phyloP scores from a whole-genome alignment of 805 yeast species.

The Pichia paraexigua region DNA sequence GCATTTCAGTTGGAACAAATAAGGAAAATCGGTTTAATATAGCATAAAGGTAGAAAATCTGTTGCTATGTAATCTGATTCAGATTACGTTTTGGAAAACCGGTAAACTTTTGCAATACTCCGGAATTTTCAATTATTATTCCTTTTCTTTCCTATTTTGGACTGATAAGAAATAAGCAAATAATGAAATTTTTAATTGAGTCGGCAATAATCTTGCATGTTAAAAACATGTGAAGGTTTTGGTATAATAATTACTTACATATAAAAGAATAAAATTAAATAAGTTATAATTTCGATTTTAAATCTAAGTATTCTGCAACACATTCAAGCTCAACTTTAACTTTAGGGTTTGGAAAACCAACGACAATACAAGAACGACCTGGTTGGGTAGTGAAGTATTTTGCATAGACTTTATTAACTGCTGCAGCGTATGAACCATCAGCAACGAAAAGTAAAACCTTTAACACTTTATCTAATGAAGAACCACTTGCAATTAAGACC shows the following conservation, averaged over 20 bases:
- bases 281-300: constrained; percentile 4
- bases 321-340: constrained; percentile 42
- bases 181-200: too few relatives aligned
- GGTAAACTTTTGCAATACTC: not conserved
- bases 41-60: too few relatives aligned
- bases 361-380: constrained; percentile 47
- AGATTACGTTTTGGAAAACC: not conserved
- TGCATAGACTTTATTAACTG: constrained; percentile 39
- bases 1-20: too few relatives aligned
- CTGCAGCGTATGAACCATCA: constrained; percentile 35
- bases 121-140: not conserved
- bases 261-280: not conserved
- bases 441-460: constrained; percentile 44
- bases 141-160: too few relatives aligned
- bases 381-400: constrained; percentile 42
- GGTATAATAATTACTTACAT: not conserved
- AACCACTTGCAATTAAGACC: constrained; percentile 36
- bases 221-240: not conserved
- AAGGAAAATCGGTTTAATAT: not conserved
- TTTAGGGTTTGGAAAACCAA: constrained; percentile 40
- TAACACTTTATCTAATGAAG: constrained; percentile 37
- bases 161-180: not conserved
- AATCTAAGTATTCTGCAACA: constrained; percentile 4
- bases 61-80: too few relatives aligned
- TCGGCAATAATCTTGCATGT: too few relatives aligned